Conservation (phyloP, 2,329 filamentous ascomycete species). For the Colletotrichum chrysophilum region DNA sequence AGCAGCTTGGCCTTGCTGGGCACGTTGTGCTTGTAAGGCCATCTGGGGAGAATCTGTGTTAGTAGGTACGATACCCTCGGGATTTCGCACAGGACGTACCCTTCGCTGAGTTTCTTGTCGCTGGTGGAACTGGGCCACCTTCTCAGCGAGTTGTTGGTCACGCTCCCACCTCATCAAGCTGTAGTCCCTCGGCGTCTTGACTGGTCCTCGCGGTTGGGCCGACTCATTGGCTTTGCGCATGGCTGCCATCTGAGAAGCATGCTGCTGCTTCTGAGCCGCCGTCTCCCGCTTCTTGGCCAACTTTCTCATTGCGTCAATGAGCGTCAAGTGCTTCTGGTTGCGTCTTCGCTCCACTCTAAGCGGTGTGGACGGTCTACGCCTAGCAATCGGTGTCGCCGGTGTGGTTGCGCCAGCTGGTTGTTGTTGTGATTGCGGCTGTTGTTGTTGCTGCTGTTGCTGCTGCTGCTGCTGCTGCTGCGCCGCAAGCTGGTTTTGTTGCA, state of each 20-base stretch:
- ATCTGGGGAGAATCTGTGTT: slow-evolving; percentile 32
- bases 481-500: slow-evolving; percentile 58
- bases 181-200: slow-evolving; percentile 87
- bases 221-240: slow-evolving; percentile 81
- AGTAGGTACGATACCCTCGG: background rate
- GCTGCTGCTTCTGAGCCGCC: slow-evolving; percentile 83
- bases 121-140: slow-evolving; percentile 59
- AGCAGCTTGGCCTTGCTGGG: slow-evolving; percentile 42
- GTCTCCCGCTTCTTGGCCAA: slow-evolving; percentile 93
- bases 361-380: slow-evolving; percentile 77
- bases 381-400: slow-evolving; percentile 55
- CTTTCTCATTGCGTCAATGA: slow-evolving; percentile 96
- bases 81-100: slow-evolving; percentile 44
- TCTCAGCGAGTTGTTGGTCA: slow-evolving; percentile 71
- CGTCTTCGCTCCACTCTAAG: slow-evolving; percentile 85
- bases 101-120: slow-evolving; percentile 66
- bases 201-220: slow-evolving; percentile 51
- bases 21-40: slow-evolving; percentile 52
- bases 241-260: slow-evolving; percentile 76
- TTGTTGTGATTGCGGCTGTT: slow-evolving; percentile 59
- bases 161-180: slow-evolving; percentile 88
- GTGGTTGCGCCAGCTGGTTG: slow-evolving; percentile 40
- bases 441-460: slow-evolving; percentile 53
- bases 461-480: slow-evolving; percentile 41
- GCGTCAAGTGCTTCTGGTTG: slow-evolving; percentile 83